These are phyloP conservation scores for Fusarium nurragi DNA, from an alignment of 2,329 filamentous ascomycete genomes.

Conservation along the genomic window DNA sequence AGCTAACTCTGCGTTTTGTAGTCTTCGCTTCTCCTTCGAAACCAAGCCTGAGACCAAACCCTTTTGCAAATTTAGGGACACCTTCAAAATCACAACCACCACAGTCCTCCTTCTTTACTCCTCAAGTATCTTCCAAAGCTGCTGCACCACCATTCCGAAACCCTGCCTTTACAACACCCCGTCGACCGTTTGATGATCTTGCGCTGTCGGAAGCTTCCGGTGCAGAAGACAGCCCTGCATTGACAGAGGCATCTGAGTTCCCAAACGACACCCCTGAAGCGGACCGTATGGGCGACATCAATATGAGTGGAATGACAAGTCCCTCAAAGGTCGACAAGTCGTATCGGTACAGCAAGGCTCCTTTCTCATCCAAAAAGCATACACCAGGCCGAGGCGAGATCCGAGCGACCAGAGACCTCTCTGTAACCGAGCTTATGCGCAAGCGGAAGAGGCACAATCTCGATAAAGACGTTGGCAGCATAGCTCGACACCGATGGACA, in stretches of 20 bases:
- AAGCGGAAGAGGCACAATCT: slow-evolving; percentile 64
- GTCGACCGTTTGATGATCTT: slow-evolving; percentile 64
- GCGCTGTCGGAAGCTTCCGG: slow-evolving; percentile 65
- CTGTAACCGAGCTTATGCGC: slow-evolving; percentile 57
- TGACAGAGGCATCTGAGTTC: slow-evolving; percentile 65
- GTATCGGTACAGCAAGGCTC: slow-evolving; percentile 55
- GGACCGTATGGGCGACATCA: slow-evolving; percentile 56
- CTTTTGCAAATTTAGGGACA: slow-evolving; percentile 51
- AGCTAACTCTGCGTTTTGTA: slow-evolving; percentile 38
- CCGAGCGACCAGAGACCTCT: slow-evolving; percentile 54
- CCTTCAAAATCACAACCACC: slow-evolving; percentile 56
- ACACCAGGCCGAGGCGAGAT: slow-evolving; percentile 73
- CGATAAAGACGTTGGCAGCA: slow-evolving; percentile 63
- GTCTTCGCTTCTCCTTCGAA: slow-evolving; percentile 54
- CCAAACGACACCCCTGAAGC: slow-evolving; percentile 63
- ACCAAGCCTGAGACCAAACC: slow-evolving; percentile 46
- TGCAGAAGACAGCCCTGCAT: slow-evolving; percentile 68
- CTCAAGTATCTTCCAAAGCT: slow-evolving; percentile 53
- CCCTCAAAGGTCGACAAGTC: slow-evolving; percentile 59
- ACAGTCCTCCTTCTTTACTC: slow-evolving; percentile 58
- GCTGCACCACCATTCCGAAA: slow-evolving; percentile 67
- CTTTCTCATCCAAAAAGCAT: slow-evolving; percentile 52
- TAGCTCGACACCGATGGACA: slow-evolving; percentile 57
- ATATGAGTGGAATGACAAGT: slow-evolving; percentile 56
- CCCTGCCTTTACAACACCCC: slow-evolving; percentile 71